A percentile compares a stretch with the other conserved stretches of the same genome.
Conservation (phyloP, 2,329 filamentous ascomycete species). For the Dendrostoma leiphaemia region DNA sequence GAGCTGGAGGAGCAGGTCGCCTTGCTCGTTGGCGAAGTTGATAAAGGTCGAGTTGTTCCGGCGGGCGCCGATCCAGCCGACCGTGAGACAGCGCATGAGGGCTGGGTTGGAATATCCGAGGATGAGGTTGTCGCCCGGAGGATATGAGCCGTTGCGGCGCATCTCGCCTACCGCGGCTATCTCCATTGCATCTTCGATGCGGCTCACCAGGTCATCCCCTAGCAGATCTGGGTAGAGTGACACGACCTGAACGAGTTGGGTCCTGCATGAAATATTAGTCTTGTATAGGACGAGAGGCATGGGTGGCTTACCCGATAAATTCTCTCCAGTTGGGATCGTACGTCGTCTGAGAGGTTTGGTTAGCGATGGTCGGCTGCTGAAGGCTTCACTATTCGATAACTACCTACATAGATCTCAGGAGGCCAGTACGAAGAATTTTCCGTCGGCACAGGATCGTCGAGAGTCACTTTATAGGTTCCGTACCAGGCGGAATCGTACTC, state of each 20-base stretch:
- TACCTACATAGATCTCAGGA: conserved; percentile 31
- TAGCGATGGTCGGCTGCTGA: not conserved
- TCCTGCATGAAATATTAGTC: conserved; percentile 20
- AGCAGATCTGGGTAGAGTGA: conserved; percentile 33
- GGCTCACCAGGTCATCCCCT: conserved; percentile 28
- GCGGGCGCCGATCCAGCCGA: conserved; percentile 40
- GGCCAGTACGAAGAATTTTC: conserved; percentile 31
- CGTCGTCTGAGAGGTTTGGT: conserved; percentile 4
- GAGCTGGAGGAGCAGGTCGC: conserved; percentile 27
- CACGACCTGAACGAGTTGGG: conserved; percentile 34
- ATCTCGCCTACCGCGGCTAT: conserved; percentile 36
- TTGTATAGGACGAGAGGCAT: not conserved
- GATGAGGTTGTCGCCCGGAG: conserved; percentile 36
- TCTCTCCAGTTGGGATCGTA: conserved; percentile 37
- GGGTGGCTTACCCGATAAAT: conserved; percentile 29
- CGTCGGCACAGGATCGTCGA: conserved; percentile 37
- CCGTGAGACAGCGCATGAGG: conserved; percentile 37
- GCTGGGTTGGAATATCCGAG: conserved; percentile 40
- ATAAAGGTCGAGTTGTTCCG: conserved; percentile 34
- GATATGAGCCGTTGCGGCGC: conserved; percentile 38
- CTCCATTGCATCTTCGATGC: conserved; percentile 35
- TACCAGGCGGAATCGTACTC: conserved; percentile 39
- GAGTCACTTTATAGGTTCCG: conserved; percentile 38
- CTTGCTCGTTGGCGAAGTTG: conserved; percentile 35
- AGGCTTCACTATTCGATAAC: not conserved